Percentiles rank a stretch among this genome's conserved stretches.
Evolutionary conservation across 2,329 filamentous ascomycete species (phyloP).

Genomic region (Cordyceps farinosa): DNA sequence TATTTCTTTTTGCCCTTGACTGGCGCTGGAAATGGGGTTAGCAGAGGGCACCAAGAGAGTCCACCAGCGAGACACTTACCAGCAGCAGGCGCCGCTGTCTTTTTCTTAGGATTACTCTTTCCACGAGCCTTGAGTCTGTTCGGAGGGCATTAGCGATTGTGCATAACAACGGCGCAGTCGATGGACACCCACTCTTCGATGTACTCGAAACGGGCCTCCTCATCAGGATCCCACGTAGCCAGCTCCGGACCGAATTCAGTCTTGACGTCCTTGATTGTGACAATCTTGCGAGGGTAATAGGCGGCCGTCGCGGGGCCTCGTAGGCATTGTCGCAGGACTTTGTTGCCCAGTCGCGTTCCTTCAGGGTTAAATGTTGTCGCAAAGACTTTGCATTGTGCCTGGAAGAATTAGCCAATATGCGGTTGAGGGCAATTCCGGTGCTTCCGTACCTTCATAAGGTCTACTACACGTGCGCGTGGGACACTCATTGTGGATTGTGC

Average conservation of each 20-base stretch:
- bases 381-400: slow-evolving; percentile 92
- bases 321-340: slow-evolving; percentile 83
- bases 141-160: slow-evolving; percentile 29
- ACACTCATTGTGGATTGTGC: slow-evolving; percentile 52
- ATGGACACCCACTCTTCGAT: slow-evolving; percentile 55
- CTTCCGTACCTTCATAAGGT: slow-evolving; percentile 70
- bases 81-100: slow-evolving; percentile 51
- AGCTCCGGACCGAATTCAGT: slow-evolving; percentile 64
- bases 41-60: neutral
- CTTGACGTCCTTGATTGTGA: slow-evolving; percentile 70
- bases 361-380: slow-evolving; percentile 87
- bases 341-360: slow-evolving; percentile 78
- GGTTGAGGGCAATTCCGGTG: neutral
- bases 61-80: neutral
- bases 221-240: slow-evolving; percentile 67
- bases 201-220: slow-evolving; percentile 76
- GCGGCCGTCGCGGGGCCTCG: slow-evolving; percentile 76
- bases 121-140: slow-evolving; percentile 70
- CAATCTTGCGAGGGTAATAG: slow-evolving; percentile 80
- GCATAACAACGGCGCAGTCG: neutral
- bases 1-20: slow-evolving; percentile 26
- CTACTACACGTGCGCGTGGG: slow-evolving; percentile 58
- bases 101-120: slow-evolving; percentile 88
- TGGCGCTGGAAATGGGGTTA: slow-evolving; percentile 22
- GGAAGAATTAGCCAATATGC: slow-evolving; percentile 1